Evolutionary conservation across 140 eudicot species (phyloP).

Genomic region (Ambrosia hybrid): DNA sequence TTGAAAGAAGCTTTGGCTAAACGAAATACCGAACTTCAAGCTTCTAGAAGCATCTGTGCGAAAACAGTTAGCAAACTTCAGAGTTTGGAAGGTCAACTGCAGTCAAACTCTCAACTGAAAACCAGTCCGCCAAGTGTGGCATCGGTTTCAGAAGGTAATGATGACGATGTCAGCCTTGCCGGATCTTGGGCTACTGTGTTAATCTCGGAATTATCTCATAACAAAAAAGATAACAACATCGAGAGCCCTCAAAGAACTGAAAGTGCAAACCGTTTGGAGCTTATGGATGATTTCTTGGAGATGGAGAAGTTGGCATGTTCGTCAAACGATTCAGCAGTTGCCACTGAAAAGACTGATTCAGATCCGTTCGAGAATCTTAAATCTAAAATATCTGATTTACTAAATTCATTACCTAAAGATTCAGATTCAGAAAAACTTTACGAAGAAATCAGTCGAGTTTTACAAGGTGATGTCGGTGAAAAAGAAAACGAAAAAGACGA

Average conservation of each 20-base stretch:
- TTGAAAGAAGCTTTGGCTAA: conserved; percentile 89
- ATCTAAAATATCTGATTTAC: conserved; percentile 51
- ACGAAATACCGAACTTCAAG: conserved; percentile 82
- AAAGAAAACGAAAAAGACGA: conserved; percentile 18
- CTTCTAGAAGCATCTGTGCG: conserved; percentile 80
- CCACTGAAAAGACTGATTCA: conserved; percentile 21
- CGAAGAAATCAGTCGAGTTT: conserved; percentile 52
- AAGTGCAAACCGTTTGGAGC: conserved; percentile 60
- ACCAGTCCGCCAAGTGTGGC: conserved; percentile 58
- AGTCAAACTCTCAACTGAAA: conserved; percentile 40
- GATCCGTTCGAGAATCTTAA: conserved; percentile 38
- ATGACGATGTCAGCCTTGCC: conserved; percentile 65
- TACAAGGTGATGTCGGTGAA: conserved; percentile 42
- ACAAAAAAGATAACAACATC: conserved; percentile 55
- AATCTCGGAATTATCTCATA: conserved; percentile 58
- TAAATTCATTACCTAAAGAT: conserved; percentile 57
- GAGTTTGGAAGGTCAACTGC: conserved; percentile 63
- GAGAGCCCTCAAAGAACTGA: conserved; percentile 58
- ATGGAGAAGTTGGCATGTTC: conserved; percentile 91
- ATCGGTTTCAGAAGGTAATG: conserved; percentile 74
- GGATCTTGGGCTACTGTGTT: conserved; percentile 73
- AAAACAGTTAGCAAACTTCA: conserved; percentile 89
- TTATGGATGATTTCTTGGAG: conserved; percentile 96
- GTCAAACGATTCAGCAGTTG: conserved; percentile 45
- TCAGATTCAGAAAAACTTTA: conserved; percentile 43